A percentile compares a stretch with the other conserved stretches of the same genome.
phyloP scores from a whole-genome alignment of 768 basidiomycete species.

The Serpula lacrymans region DNA sequence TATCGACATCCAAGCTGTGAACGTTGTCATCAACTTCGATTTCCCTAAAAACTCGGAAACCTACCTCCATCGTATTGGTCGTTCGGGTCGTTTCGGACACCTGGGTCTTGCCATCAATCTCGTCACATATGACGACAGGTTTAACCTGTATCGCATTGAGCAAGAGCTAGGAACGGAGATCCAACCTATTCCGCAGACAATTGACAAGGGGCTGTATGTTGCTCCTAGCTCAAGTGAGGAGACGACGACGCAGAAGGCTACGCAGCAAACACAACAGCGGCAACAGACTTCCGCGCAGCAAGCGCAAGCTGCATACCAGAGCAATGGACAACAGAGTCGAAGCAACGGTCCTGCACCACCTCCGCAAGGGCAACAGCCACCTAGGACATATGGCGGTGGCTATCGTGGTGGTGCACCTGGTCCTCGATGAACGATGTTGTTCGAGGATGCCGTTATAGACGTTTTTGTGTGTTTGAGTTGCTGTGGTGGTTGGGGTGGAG shows the following conservation, averaged over 20 bases:
- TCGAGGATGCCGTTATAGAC: no score
- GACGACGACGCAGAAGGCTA: conserved; percentile 39
- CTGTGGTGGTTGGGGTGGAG: conserved; percentile 1
- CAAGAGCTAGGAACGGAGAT: conserved; percentile 99
- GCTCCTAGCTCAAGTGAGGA: conserved; percentile 58
- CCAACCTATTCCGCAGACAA: conserved; percentile 86
- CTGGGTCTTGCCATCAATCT: conserved; percentile 96
- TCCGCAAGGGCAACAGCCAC: conserved; percentile 14
- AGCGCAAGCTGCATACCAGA: conserved; percentile 15
- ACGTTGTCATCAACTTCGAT: conserved; percentile 99
- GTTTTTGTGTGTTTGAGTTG: neutral
- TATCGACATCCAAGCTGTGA: conserved; percentile 99
- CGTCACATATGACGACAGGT: conserved; percentile 96
- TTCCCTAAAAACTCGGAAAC: conserved; percentile 99
- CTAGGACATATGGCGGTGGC: conserved; percentile 15
- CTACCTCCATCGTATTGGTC: conserved; percentile 97
- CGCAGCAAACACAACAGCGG: conserved; percentile 33
- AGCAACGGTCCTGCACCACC: conserved; percentile 21
- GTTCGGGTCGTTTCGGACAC: conserved; percentile 96
- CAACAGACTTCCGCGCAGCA: conserved; percentile 22
- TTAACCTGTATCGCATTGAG: conserved; percentile 97
- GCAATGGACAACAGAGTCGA: conserved; percentile 22
- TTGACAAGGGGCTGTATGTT: conserved; percentile 92
- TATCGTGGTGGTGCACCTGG: conserved; percentile 25
- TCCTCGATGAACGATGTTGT: conserved; percentile 20